Evolutionary conservation across 129 eudicot species (phyloP), one percentile per base, ranked within the genome.

Genomic region (Pittosporum tobira): DNA sequence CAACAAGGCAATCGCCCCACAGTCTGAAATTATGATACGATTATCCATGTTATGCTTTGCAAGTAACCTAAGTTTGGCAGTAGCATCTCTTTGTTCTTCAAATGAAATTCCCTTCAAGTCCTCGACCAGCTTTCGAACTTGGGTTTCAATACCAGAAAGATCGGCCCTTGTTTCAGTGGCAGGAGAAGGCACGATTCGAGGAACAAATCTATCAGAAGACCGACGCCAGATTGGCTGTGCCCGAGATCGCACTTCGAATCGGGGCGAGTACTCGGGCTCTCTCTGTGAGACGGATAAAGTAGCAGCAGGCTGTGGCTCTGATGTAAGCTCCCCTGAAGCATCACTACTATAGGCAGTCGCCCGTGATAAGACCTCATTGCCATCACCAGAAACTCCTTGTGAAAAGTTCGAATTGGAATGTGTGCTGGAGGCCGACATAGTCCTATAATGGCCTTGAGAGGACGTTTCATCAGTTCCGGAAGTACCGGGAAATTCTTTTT

Each of bases 1-100:
- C 64, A 90, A 61, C 38, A 79, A 77, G 69, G 28, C 34, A 25
- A 90, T 90, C 53, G 78, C 93, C 19, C 89, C 94, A 47, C 82
- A 86, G 67, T 73, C 71, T 3, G 89, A 87, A 28, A 90, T 85
- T 25, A 90, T 75, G 14, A 83, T 78, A 5, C 94, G 81, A 55
- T 90, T 90, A 67, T 83, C 98, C 87, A 72, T 80, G 56, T 86
- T 87, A 51, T 83, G 95, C 66, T 72, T 78, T 9, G 89, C 83
- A 27, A 90, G 95, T 11, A 85, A 66, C 59, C 95, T 79, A 51
- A 90, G 76, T 23, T 80, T 83, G n/a, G 69, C 69, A 1, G 89
- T 73, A 25, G 94, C 82, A 22, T 55, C 64, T 57, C 81, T 75
- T 64, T 77, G 77, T 2, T 51, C 78, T 23, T 83, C 98, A 29